A percentile compares a stretch with the other conserved stretches of the same genome.
phyloP scores from a whole-genome alignment of 2,329 filamentous ascomycete genomes.

The Sclerotinia trifoliorum region DNA sequence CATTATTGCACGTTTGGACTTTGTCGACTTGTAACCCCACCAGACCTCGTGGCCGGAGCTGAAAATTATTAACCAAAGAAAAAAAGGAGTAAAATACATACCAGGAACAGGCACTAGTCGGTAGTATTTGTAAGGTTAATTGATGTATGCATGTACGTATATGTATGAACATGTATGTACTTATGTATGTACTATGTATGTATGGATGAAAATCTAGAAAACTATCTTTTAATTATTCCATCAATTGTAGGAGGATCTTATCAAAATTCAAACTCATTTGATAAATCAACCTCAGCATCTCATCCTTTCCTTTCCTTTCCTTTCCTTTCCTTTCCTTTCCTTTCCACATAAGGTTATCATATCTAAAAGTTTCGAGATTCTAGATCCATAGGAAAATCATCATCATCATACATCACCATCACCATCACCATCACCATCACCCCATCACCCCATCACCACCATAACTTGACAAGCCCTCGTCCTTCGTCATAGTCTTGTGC shows the following conservation, averaged over 20 bases:
- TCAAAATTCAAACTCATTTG: background rate
- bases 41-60: background rate
- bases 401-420: too few relatives aligned
- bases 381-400: too few relatives aligned
- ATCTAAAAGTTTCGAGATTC: too few relatives aligned
- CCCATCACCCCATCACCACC: too few relatives aligned
- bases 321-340: too few relatives aligned
- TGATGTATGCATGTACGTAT: background rate
- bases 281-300: background rate
- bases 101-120: too few relatives aligned
- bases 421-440: too few relatives aligned
- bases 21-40: background rate
- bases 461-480: background rate
- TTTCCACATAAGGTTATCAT: too few relatives aligned
- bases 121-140: background rate
- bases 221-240: background rate
- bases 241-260: background rate
- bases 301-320: too few relatives aligned
- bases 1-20: background rate
- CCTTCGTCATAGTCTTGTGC: background rate
- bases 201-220: background rate
- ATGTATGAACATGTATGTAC: background rate
- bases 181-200: too few relatives aligned
- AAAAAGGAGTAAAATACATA: conserved; percentile 11
- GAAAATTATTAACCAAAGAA: background rate